phyloP scores from a whole-genome alignment of 768 basidiomycete genomes.

The Crepidotus variabilis region DNA sequence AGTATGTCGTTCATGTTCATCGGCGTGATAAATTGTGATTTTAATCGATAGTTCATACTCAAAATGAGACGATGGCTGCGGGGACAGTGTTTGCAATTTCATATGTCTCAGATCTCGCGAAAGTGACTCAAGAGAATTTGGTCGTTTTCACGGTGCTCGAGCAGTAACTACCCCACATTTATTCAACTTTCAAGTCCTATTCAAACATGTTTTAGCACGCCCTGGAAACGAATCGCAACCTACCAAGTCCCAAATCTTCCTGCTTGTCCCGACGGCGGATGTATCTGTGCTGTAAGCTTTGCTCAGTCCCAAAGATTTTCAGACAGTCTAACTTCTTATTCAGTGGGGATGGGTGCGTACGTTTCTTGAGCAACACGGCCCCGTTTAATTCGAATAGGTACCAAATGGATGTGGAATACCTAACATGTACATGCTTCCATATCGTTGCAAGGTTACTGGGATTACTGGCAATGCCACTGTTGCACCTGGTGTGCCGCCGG shows the following conservation, averaged over 20 bases:
- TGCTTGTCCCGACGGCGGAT: slow-evolving; percentile 38
- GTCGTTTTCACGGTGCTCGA: slow-evolving; percentile 40
- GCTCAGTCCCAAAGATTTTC: not conserved
- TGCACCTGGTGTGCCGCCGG: slow-evolving; percentile 29
- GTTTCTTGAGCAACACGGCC: not conserved
- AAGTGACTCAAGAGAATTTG: slow-evolving; percentile 38
- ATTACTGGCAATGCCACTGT: slow-evolving; percentile 25
- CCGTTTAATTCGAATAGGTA: slow-evolving; percentile 6
- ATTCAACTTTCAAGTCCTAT: not conserved
- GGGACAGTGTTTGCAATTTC: slow-evolving; percentile 46
- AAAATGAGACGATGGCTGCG: slow-evolving; percentile 41
- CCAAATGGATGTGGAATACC: slow-evolving; percentile 32
- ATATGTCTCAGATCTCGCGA: slow-evolving; percentile 34
- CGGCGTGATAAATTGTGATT: not conserved
- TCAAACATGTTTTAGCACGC: slow-evolving; percentile 25
- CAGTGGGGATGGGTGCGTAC: slow-evolving; percentile 41
- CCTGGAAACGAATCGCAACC: slow-evolving; percentile 39
- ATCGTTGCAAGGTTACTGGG: slow-evolving; percentile 35
- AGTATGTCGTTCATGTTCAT: slow-evolving; percentile 22
- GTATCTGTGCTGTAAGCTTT: slow-evolving; percentile 37
- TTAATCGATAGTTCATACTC: slow-evolving; percentile 35
- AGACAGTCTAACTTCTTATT: not conserved
- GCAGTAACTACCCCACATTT: slow-evolving; percentile 23
- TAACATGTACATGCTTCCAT: slow-evolving; percentile 43
- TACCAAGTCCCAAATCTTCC: slow-evolving; percentile 40